Base-by-base conservation (phyloP, 169 alveolate genomes). In the Perkinsus chesapeaki region DNA sequence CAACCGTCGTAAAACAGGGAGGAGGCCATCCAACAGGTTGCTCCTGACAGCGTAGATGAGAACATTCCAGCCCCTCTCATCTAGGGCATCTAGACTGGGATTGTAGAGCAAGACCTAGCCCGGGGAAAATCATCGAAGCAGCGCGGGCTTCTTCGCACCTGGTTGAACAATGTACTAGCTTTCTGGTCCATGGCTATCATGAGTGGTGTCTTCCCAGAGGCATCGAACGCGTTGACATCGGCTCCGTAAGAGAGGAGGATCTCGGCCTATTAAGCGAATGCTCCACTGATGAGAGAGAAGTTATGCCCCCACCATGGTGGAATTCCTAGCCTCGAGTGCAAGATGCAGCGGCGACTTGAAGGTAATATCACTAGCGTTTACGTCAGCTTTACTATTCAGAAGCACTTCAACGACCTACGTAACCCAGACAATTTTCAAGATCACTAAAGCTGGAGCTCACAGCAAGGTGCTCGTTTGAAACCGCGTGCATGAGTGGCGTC, bases 171-270 rank as follows among this genome's bases (percentile, higher is more conserved):
- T 38, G 39, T 37, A 39, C 73, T 39, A 16, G 39, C 48, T 37
- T 39, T 38, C 73, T 39, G 39, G 72, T 91, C 92, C 92, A 91
- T 91, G 73, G 92, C 92, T 1, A 91, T 39, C 92, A 91, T 91
- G 12, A 91, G 92, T 36, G 92, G 92, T 7, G 92, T 39, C 23
- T 39, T n/a, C 9, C 92, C 92, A 31, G 48, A 34, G 0, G 73
- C 36, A 39, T 91, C 92, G 60, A 39, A 91, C 39, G 48, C 92
- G 39, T 91, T 91, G 7, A 91, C 92, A 91, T 31, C 36, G 5
- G 92, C 92, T 1, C 92, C 20, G 38, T 19, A 39, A 0, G 73
- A 39, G 12, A 91, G 39, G 38, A 91, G 92, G 31, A 39, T 38
- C 73, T 91, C 48, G 39, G 92, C 92, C 92, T 39, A 31, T n/a